Evolutionary conservation across 257 asterid species (phyloP).

Genomic region (Hygrophila difformis): DNA sequence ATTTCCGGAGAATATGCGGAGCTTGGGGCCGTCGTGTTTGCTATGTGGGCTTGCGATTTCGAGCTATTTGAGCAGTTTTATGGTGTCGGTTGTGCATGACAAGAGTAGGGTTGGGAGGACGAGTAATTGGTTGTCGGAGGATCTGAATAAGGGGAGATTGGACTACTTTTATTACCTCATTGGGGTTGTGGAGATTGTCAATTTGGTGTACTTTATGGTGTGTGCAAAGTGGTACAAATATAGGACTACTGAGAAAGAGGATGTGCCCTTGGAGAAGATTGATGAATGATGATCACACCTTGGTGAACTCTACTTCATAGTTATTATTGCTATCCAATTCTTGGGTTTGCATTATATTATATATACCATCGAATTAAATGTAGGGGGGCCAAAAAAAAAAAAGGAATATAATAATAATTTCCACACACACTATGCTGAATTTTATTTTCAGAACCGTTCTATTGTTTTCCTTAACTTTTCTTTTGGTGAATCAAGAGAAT

Average conservation of each 20-base stretch:
- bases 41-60: constrained; percentile 19
- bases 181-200: constrained; percentile 21
- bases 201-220: constrained; percentile 23
- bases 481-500: no score
- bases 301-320: no score
- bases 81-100: constrained; percentile 16
- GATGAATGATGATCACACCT: constrained; percentile 10
- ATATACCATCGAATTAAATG: no score
- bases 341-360: no score
- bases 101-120: constrained; percentile 6
- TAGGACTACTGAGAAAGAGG: constrained; percentile 10
- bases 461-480: no score
- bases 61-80: constrained; percentile 23
- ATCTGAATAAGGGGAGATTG: constrained; percentile 30
- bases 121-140: constrained; percentile 27
- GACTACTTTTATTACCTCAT: constrained; percentile 28
- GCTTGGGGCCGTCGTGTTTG: constrained; percentile 21
- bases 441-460: no score
- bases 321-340: no score
- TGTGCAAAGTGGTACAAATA: constrained; percentile 31
- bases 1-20: constrained; percentile 34
- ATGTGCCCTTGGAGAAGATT: constrained; percentile 12
- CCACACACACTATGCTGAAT: no score
- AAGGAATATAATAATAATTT: no score
- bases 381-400: no score